Conservation (phyloP, 106 monocot species). For the Gastrodia elata region DNA sequence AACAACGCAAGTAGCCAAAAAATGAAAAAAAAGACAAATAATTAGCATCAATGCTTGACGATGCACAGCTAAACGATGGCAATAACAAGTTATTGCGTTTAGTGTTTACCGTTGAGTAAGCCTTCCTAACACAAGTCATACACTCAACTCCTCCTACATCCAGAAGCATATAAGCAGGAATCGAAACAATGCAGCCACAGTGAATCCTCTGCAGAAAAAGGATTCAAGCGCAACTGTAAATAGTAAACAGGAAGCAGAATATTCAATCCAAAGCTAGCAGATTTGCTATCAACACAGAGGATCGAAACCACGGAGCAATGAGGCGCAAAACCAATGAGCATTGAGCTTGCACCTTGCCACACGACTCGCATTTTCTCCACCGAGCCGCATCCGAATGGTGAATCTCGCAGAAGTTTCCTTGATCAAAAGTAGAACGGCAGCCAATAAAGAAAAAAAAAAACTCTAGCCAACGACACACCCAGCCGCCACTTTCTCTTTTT, state of each 20-base stretch:
- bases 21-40: not conserved
- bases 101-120: constrained; percentile 22
- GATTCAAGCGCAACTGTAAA: not conserved
- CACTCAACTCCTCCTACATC: constrained; percentile 63
- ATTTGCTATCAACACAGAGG: not conserved
- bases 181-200: constrained; percentile 58
- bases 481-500: no score
- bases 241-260: not conserved
- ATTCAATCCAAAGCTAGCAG: not conserved
- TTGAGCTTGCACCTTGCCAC: constrained; percentile 65
- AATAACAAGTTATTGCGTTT: not conserved
- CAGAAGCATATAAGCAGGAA: constrained; percentile 26
- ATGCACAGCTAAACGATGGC: not conserved
- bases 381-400: constrained; percentile 41
- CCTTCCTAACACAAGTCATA: constrained; percentile 34
- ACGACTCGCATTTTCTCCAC: constrained; percentile 64
- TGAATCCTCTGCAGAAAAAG: constrained; percentile 33
- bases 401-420: constrained; percentile 50
- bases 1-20: not conserved
- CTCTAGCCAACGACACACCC: not conserved
- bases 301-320: not conserved
- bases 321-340: no score
- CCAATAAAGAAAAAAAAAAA: not conserved
- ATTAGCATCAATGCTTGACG: not conserved
- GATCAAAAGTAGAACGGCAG: constrained; percentile 31